Evolutionary conservation across 1,284 basidiomycete species (phyloP).

Genomic region (Sparassis latifolia): DNA sequence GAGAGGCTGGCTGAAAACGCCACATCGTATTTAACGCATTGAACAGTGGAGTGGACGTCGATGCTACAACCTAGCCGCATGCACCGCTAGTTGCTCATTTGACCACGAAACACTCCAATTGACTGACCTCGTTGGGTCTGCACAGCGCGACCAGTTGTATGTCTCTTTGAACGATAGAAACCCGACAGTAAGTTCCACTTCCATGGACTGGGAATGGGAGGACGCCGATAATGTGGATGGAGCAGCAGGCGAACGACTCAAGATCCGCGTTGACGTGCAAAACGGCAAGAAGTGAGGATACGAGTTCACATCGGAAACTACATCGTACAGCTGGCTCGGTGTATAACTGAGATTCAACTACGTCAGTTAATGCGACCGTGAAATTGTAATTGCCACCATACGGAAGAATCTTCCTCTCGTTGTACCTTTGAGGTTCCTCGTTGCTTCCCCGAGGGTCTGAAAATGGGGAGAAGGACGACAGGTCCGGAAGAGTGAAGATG

Average conservation of each 20-base stretch:
- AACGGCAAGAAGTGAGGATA: constrained; percentile 90
- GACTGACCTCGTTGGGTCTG: constrained; percentile 66
- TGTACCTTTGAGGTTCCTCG: constrained; percentile 37
- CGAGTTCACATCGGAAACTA: constrained; percentile 85
- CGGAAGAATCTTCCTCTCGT: constrained; percentile 74
- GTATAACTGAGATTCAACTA: constrained; percentile 43
- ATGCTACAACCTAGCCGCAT: constrained; percentile 57
- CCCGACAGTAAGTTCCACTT: constrained; percentile 85
- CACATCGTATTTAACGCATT: constrained; percentile 79
- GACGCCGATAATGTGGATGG: constrained; percentile 5
- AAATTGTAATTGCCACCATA: constrained; percentile 31
- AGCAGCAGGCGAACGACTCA: constrained; percentile 32
- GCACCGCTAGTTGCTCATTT: not conserved
- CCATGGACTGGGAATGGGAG: constrained; percentile 34
- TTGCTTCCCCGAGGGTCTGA: constrained; percentile 18
- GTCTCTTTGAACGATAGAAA: constrained; percentile 85
- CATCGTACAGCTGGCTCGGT: constrained; percentile 73
- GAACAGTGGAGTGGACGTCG: constrained; percentile 82
- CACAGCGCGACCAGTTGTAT: too few relatives aligned
- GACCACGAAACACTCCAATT: constrained; percentile 9
- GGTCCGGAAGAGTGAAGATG: constrained; percentile 34
- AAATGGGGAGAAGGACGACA: constrained; percentile 36
- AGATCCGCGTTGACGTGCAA: constrained; percentile 73
- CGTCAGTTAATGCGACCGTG: too few relatives aligned
- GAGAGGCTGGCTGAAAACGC: constrained; percentile 60